Conservation (phyloP, 2,329 filamentous ascomycete genomes). For the Rutstroemia sydowiana region DNA sequence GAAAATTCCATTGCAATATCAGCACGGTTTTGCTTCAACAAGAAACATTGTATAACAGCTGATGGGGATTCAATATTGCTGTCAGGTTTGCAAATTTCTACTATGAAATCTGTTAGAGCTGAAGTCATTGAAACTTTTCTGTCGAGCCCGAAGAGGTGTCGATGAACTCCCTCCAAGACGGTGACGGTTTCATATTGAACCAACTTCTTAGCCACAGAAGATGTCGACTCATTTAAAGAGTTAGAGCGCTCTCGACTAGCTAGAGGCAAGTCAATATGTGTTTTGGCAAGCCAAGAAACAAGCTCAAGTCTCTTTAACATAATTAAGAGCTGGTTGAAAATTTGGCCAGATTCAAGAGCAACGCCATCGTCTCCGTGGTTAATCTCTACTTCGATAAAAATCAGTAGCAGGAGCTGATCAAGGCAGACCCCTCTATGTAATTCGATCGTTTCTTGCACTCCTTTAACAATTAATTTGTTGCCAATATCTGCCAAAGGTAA, state of each 20-base stretch:
- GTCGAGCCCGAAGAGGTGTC: constrained; percentile 57
- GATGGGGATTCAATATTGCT: constrained; percentile 59
- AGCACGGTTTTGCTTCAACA: constrained; percentile 51
- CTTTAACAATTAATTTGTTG: constrained; percentile 63
- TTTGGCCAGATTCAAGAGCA: constrained; percentile 60
- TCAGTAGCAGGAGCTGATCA: constrained; percentile 72
- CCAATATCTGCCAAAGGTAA: constrained; percentile 66
- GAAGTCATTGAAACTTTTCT: constrained; percentile 44
- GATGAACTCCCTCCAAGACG: constrained; percentile 51
- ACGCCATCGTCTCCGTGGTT: constrained; percentile 64
- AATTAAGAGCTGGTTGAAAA: constrained; percentile 64
- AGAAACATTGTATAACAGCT: constrained; percentile 53
- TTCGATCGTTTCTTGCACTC: constrained; percentile 71
- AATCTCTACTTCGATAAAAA: constrained; percentile 80
- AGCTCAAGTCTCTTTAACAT: constrained; percentile 68
- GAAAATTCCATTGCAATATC: constrained; percentile 52
- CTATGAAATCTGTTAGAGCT: constrained; percentile 59
- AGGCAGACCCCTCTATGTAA: constrained; percentile 68
- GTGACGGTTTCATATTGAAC: constrained; percentile 45
- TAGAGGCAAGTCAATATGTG: constrained; percentile 46
- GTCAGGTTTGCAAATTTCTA: constrained; percentile 56
- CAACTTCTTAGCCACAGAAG: constrained; percentile 33
- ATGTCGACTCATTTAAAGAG: constrained; percentile 25
- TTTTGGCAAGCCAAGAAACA: constrained; percentile 60
- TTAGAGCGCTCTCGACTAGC: constrained; percentile 35